Percentiles rank a stretch among this genome's conserved stretches.
These are phyloP conservation scores for Pichia sp. DNA, from an alignment of 1,139 yeast species.

Conservation along the genomic window DNA sequence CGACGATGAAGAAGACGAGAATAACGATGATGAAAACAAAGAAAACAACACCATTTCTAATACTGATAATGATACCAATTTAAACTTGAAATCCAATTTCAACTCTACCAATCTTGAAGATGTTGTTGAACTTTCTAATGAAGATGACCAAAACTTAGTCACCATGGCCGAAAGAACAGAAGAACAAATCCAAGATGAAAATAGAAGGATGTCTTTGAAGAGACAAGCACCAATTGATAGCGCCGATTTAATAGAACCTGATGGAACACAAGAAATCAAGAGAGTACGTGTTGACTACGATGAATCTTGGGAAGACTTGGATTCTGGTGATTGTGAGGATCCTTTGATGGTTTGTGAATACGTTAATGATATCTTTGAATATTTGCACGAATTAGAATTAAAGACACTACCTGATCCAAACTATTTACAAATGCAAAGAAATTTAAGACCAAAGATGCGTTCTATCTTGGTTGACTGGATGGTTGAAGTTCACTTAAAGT, in stretches of 20 bases:
- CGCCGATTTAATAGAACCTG: constrained; percentile 10
- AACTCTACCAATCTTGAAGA: constrained; percentile 3
- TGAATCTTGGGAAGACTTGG: constrained; percentile 86
- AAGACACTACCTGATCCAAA: constrained; percentile 77
- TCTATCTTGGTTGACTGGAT: constrained; percentile 94
- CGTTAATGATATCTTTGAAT: constrained; percentile 81
- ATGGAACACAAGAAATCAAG: constrained; percentile 28
- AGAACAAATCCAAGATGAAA: constrained; percentile 28
- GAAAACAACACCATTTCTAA: neutral
- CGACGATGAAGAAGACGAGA: neutral
- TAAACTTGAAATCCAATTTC: constrained; percentile 3
- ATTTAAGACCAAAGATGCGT: constrained; percentile 81
- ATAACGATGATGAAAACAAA: constrained; percentile 5
- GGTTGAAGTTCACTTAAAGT: constrained; percentile 86
- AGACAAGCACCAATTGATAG: constrained; percentile 54
- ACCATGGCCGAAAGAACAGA: constrained; percentile 20
- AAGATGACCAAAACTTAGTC: constrained; percentile 10
- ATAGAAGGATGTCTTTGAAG: constrained; percentile 52
- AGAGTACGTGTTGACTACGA: constrained; percentile 33
- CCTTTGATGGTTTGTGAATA: constrained; percentile 96
- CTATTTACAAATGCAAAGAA: constrained; percentile 72
- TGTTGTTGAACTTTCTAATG: constrained; percentile 1
- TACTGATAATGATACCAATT: neutral
- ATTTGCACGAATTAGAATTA: constrained; percentile 70
- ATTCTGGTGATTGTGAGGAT: constrained; percentile 87